phyloP scores from a whole-genome alignment of 345 rosid species.

The Zanthoxylum bungeanum region DNA sequence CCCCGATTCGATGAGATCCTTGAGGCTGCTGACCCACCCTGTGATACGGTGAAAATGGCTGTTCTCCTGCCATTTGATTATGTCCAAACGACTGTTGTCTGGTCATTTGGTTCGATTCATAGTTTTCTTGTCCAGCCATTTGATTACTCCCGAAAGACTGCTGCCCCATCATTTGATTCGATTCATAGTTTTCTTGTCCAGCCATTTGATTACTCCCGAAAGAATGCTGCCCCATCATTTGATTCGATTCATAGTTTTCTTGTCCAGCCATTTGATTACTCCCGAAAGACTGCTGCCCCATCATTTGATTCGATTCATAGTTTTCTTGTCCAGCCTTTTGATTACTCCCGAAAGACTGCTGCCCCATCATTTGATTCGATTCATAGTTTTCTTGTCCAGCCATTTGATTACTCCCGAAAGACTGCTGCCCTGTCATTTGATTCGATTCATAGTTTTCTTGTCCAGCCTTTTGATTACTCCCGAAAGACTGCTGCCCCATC shows the following conservation, averaged over 20 bases:
- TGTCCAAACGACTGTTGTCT: too few relatives aligned
- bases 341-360: constrained; percentile 5
- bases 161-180: constrained; percentile 7
- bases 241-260: constrained; percentile 21
- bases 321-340: constrained; percentile 17
- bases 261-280: constrained; percentile 20
- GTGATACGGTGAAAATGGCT: too few relatives aligned
- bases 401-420: constrained; percentile 11
- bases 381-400: constrained; percentile 14
- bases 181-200: too few relatives aligned
- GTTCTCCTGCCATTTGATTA: too few relatives aligned
- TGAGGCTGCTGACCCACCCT: too few relatives aligned
- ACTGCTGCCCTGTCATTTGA: constrained; percentile 12
- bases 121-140: constrained; percentile 11
- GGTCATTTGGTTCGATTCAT: neutral
- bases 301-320: neutral
- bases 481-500: constrained; percentile 9
- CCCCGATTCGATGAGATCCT: neutral
- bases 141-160: constrained; percentile 8
- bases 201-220: too few relatives aligned
- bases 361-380: constrained; percentile 9
- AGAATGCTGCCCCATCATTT: too few relatives aligned
- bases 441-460: constrained; percentile 2
- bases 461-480: too few relatives aligned
- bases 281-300: neutral